Conservation (phyloP, 768 basidiomycete genomes). For the Hemileccinum rubropunctum region DNA sequence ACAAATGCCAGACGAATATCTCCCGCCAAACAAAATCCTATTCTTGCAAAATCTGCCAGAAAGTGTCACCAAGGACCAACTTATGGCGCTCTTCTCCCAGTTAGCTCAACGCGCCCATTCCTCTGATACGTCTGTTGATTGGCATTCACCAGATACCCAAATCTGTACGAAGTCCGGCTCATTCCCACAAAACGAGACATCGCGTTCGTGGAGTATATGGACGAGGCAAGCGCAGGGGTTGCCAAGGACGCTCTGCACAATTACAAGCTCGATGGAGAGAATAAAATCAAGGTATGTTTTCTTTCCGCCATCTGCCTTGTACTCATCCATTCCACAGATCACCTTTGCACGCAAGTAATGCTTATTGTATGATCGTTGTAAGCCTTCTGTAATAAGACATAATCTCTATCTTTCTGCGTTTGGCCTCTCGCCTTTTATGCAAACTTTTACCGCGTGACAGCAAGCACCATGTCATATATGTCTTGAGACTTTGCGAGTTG, state of each 20-base stretch:
- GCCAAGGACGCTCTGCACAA: constrained; percentile 98
- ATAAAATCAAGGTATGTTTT: constrained; percentile 87
- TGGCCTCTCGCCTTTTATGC: constrained; percentile 13
- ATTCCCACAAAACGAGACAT: constrained; percentile 97
- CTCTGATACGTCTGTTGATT: not conserved
- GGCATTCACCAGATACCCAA: constrained; percentile 69
- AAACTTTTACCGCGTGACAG: constrained; percentile 27
- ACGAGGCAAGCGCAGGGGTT: constrained; percentile 86
- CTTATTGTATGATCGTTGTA: constrained; percentile 28
- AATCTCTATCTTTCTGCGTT: constrained; percentile 17
- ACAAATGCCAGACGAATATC: constrained; percentile 99
- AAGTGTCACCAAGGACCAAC: constrained; percentile 87
- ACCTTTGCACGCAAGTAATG: constrained; percentile 72
- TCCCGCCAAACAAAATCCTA: constrained; percentile 98
- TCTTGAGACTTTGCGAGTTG: constrained; percentile 25
- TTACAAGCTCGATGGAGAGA: constrained; percentile 95
- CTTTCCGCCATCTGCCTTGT: not conserved
- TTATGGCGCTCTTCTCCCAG: constrained; percentile 90
- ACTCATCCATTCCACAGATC: constrained; percentile 42
- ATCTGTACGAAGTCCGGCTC: constrained; percentile 95
- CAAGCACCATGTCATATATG: constrained; percentile 21
- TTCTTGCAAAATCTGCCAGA: constrained; percentile 98
- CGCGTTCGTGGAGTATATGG: constrained; percentile 96
- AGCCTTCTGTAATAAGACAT: constrained; percentile 31
- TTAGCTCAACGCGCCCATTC: constrained; percentile 39